phyloP scores from a whole-genome alignment of 768 basidiomycete species.

The Sporobolomyces phaffii region DNA sequence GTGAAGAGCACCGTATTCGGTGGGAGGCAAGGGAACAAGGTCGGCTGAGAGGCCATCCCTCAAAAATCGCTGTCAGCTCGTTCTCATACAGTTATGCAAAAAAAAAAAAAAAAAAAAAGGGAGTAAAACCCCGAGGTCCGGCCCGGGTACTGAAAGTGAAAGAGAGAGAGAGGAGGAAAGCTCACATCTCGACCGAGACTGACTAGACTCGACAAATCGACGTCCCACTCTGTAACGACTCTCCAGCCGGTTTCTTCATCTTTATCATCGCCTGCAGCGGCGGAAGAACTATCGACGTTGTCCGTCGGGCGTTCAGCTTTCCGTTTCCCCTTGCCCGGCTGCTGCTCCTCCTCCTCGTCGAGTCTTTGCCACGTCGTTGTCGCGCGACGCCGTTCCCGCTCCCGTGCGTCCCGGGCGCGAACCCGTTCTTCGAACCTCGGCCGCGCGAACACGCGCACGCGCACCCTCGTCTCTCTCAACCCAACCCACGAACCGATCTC shows the following conservation, averaged over 20 bases:
- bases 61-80: too few relatives aligned
- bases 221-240: slow-evolving; percentile 25
- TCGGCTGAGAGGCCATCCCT: slow-evolving; percentile 17
- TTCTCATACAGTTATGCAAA: too few relatives aligned
- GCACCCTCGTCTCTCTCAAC: not conserved
- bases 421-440: not conserved
- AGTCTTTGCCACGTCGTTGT: not conserved
- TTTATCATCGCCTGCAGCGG: not conserved
- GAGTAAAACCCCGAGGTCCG: too few relatives aligned
- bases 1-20: slow-evolving; percentile 37
- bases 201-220: slow-evolving; percentile 24
- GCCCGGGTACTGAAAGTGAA: too few relatives aligned
- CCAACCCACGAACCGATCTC: slow-evolving; percentile 8
- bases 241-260: slow-evolving; percentile 13
- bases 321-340: slow-evolving; percentile 10
- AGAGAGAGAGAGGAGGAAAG: not conserved
- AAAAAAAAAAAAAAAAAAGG: too few relatives aligned
- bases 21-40: slow-evolving; percentile 27
- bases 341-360: not conserved
- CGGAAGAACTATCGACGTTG: not conserved
- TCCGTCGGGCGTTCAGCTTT: too few relatives aligned
- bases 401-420: too few relatives aligned
- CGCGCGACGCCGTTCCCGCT: too few relatives aligned
- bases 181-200: slow-evolving; percentile 35
- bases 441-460: slow-evolving; percentile 18